A percentile compares a stretch with the other conserved stretches of the same genome.
Evolutionary conservation across 768 basidiomycete species (phyloP).

Genomic region (Gelatoporia subvermispora): DNA sequence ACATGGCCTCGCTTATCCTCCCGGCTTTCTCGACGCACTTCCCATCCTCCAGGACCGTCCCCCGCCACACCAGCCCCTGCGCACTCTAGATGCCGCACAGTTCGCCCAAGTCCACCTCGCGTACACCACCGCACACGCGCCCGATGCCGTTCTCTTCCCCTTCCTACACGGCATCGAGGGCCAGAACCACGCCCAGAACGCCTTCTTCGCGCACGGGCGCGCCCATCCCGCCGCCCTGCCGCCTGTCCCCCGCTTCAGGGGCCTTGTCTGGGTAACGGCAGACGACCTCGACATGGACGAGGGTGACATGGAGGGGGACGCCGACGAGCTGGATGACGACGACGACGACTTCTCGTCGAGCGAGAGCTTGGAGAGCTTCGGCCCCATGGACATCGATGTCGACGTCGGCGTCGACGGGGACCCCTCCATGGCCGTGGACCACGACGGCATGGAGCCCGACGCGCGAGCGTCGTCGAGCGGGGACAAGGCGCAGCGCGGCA

Average conservation of each 20-base stretch:
- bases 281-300: conserved; percentile 51
- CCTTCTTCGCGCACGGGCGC: conserved; percentile 56
- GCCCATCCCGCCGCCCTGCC: conserved; percentile 13
- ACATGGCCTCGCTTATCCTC: conserved; percentile 17
- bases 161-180: conserved; percentile 87
- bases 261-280: conserved; percentile 78
- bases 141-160: conserved; percentile 80
- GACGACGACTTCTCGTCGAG: conserved; percentile 26
- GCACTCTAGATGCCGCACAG: conserved; percentile 35
- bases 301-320: conserved; percentile 21
- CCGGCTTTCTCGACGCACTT: conserved; percentile 16
- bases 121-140: conserved; percentile 67
- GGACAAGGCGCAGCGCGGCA: background rate
- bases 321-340: conserved; percentile 25
- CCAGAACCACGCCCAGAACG: conserved; percentile 71
- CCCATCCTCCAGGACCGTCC: conserved; percentile 28
- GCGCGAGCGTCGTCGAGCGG: conserved; percentile 7
- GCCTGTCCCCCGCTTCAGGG: conserved; percentile 42
- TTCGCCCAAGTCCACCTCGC: conserved; percentile 60
- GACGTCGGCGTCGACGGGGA: conserved; percentile 29
- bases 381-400: conserved; percentile 24
- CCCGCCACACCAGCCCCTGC: conserved; percentile 35
- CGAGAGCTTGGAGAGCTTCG: conserved; percentile 23
- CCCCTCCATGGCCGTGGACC: conserved; percentile 12
- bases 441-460: conserved; percentile 5